Percentiles rank a stretch among this genome's conserved stretches.
phyloP scores from a whole-genome alignment of 306 rosid genomes.

The Leucaena leucocephala region DNA sequence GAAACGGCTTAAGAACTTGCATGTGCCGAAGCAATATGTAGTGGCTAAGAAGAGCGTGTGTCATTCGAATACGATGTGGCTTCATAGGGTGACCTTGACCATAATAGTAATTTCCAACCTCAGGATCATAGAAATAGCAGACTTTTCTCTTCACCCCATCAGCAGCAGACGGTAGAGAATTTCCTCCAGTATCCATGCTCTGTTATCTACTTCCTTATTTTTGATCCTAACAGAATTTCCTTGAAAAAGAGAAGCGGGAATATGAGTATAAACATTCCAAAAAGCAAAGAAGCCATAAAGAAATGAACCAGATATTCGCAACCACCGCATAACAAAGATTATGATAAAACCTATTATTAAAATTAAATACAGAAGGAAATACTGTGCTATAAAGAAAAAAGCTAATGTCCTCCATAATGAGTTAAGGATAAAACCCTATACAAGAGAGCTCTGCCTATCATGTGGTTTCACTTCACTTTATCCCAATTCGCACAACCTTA shows the following conservation, averaged over 20 bases:
- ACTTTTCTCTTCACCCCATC: slow-evolving; percentile 86
- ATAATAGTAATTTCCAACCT: slow-evolving; percentile 86
- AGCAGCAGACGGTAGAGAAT: slow-evolving; percentile 76
- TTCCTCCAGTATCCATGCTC: slow-evolving; percentile 71
- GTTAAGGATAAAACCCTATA: not conserved
- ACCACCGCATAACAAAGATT: not conserved
- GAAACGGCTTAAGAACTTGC: slow-evolving; percentile 91
- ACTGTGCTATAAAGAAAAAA: slow-evolving; percentile 7
- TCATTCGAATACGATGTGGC: slow-evolving; percentile 89
- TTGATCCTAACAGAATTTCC: slow-evolving; percentile 24
- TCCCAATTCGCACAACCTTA: not conserved
- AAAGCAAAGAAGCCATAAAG: slow-evolving; percentile 3
- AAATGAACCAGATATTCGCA: not conserved
- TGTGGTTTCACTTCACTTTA: not conserved
- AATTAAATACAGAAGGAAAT: not conserved
- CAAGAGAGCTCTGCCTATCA: not conserved
- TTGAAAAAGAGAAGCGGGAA: not conserved
- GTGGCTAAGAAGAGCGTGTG: slow-evolving; percentile 89
- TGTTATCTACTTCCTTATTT: slow-evolving; percentile 20
- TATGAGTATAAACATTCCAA: not conserved
- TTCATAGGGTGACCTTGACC: slow-evolving; percentile 98
- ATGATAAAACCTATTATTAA: not conserved
- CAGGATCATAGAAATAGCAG: slow-evolving; percentile 84
- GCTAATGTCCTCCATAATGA: not conserved
- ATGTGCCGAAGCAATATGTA: slow-evolving; percentile 84